Base-by-base conservation (phyloP, 768 basidiomycete genomes). In the Pleurotus giganteus region DNA sequence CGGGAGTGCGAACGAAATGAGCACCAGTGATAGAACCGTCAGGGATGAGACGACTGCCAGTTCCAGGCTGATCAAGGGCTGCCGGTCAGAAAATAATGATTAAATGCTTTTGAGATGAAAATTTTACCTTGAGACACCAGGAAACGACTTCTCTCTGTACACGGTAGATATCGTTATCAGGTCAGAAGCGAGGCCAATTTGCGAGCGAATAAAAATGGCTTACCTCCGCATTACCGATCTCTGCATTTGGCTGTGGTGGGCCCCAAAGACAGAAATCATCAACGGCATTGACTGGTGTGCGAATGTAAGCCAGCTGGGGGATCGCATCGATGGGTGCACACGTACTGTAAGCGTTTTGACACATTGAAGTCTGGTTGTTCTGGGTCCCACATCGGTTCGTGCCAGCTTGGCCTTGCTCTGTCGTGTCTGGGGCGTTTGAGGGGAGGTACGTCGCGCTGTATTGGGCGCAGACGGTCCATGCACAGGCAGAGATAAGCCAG, bases 1-100 rank as follows among this genome's bases (percentile, higher is more conserved):
- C 84, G n/a, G 87, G 84, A 0, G 89, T 89, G 58, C 81, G 74
- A 4, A 89, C 76, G 65, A 89, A 81, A 64, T 86, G 87, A 15
- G 81, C 86, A 47, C 84, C 84, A 1, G 71, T 74, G 61, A 90
- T 81, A n/a, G 84, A 70, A 27, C 86, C 90, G 51, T 83, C 80
- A 9, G 88, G 90, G 58, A 92, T 88, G 60, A 87, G 65, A 46
- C 83, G 83, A 12, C 81, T 78, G 27, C 87, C 88, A 45, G 82
- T 77, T 32, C 80, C 81, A 59, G 71, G 66, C 84, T 86, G 54
- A 36, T 64, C 64, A 60, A 28, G n/a, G 8, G 9, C 26, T n/a
- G 28, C 36, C 49, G 53, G 36, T 34, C 50, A 55, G 39, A 24
- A 47, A 53, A 37, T 43, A 17, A 53, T 32, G 26, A 41, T 37